These are phyloP conservation scores for Teratosphaeria pseudoeucalypti DNA, from an alignment of 2,329 filamentous ascomycete genomes.

Conservation along the genomic window DNA sequence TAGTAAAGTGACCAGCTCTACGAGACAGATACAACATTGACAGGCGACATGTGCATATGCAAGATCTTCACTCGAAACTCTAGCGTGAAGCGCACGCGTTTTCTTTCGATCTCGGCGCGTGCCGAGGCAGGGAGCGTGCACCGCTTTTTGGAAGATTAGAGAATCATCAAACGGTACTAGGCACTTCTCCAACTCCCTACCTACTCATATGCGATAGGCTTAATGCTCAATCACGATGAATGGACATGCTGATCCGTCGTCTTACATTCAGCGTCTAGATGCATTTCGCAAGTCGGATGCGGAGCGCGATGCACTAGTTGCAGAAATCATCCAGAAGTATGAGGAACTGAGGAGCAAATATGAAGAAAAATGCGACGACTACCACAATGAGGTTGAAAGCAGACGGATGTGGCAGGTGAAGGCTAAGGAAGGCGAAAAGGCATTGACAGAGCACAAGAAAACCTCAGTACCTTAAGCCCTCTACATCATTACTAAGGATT, in stretches of 20 bases:
- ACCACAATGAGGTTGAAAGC: slow-evolving; percentile 27
- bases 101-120: too few relatives aligned
- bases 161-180: too few relatives aligned
- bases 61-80: too few relatives aligned
- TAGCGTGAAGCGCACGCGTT: too few relatives aligned
- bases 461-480: slow-evolving; percentile 12
- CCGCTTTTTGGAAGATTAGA: not conserved
- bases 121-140: too few relatives aligned
- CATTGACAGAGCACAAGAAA: slow-evolving; percentile 15
- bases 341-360: slow-evolving; percentile 24
- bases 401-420: slow-evolving; percentile 26
- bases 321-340: slow-evolving; percentile 22
- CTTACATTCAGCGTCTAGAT: slow-evolving; percentile 19
- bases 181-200: too few relatives aligned
- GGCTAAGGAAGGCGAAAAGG: slow-evolving; percentile 12
- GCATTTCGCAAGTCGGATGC: slow-evolving; percentile 23
- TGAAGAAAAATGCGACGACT: slow-evolving; percentile 25
- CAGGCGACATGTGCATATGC: too few relatives aligned
- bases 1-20: too few relatives aligned
- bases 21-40: too few relatives aligned
- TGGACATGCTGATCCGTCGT: slow-evolving; percentile 6
- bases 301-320: slow-evolving; percentile 22
- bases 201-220: not conserved
- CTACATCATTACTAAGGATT: not conserved
- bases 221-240: slow-evolving; percentile 8